Evolutionary conservation across 345 rosid species (phyloP), one percentile per base, ranked within the genome.

Genomic region (Gossypium arboreum): DNA sequence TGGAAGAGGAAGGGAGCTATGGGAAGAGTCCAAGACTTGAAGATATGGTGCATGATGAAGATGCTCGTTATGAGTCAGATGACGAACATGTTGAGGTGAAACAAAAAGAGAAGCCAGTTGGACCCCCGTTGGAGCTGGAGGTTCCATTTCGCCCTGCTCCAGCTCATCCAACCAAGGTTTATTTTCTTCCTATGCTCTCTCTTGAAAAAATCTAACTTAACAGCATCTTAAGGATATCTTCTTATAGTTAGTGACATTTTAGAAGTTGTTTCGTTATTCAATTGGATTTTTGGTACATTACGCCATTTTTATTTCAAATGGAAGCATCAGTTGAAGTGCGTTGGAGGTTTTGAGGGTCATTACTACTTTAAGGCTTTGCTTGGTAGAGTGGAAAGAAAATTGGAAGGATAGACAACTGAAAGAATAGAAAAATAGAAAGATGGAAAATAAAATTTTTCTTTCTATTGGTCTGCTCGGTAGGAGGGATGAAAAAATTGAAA

Each of bases 91-190:
- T 86, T 78, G 99, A 91, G 75, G 73, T 81, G 81, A 93, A 86
- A 78, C 82, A 79, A 18, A 95, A 86, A 81, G 96, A 93, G 87
- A 95, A 81, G 82, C 99, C 98, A 72, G 83, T 89, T 75, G 98
- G 98, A 0, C 96, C 98, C 48, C 99, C 99, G 4, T 74, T 93
- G 85, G 97, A 90, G 81, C 79, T 95, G 73, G 98, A 91, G 82
- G 83, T 91, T 83, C 99, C 98, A 13, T 79, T 95, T 84, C 88
- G 85, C 47, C 82, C 81, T 74, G 92, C 97, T 68, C 99, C 99
- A 18, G 98, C 93, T 74, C 88, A 83, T 82, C 86, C 96, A 44
- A 60, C 84, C 63, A 95, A 89, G 95, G 98, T 93, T 63, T 54
- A 62, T 66, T 18, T 76, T 44, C 71, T 45, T 74, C 58, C 68